Base-by-base conservation (phyloP, 176 grass and related monocot species). In the Ananas comosus region DNA sequence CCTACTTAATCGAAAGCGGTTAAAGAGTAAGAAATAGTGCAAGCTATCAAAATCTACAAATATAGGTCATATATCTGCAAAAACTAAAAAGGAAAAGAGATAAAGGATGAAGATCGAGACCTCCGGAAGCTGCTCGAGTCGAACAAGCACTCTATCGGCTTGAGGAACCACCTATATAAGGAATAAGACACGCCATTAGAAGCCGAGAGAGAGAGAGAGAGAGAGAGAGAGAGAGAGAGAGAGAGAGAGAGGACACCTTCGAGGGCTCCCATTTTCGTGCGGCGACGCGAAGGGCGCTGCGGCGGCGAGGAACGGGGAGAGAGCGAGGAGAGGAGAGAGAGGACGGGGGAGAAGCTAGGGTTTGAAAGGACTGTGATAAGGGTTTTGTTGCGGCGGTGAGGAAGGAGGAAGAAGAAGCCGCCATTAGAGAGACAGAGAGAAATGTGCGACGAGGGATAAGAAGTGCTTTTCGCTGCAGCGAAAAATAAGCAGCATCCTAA, bases 41-140 rank as follows among this genome's bases (percentile, higher is more conserved):
- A 11, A 14, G 33, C 1, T 13, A 51, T 23, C 11, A 52, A 27
- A 27, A 63, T 4, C 2, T 3, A 64, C 19, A 51, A 24, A 42
- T 33, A 42, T 42, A 42, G 33, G 33, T 42, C 33, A 7, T 24
- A 51, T 3, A 11, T 51, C 12, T 16, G 4, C 4, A 51, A 52
- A 51, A 9, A 17, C 12, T 59, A 50, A 63, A 33, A 73, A 22
- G 56, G 50, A 0, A 70, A 65, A 11, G 17, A 2, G 3, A 27
- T 49, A 21, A 13, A n/a, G 19, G 13, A 69, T 10, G 77, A 50
- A 65, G 53, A 19, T 64, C 49, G 59, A 51, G 61, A 96, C 92
- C 82, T 96, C 92, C 21, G 88, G 86, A 13, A 96, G 85, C 80
- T 91, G 83, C 69, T 96, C 71, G 16, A 96, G 86, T 11, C 92